Base-by-base conservation (phyloP, 23 red algal genomes). In the Agarophyton chilense region DNA sequence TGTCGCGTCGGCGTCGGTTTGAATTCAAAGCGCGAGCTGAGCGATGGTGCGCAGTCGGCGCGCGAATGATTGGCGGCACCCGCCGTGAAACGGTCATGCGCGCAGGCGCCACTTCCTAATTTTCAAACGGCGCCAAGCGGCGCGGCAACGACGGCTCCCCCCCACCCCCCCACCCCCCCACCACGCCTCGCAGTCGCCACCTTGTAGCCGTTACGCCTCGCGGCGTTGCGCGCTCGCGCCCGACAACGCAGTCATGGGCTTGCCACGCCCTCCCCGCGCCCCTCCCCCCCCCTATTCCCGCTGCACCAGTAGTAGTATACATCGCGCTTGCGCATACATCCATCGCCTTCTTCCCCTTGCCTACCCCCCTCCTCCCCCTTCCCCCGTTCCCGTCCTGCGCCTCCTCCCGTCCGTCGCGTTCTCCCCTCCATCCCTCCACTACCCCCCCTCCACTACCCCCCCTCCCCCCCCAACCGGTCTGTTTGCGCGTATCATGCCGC, bases 201-300 rank as follows among this genome's bases (percentile, higher is more conserved):
- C 56, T 13, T 62, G 10, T 72, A 72, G 65, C 65, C 68, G 68
- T 49, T 74, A 47, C 68, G 68, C 68, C 12, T 19, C 19, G 68
- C 24, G 13, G 16, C 68, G 56, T 8, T 12, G 44, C 44, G 44
- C 44, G 44, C 44, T n/a, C n/a, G n/a, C n/a, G n/a, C n/a, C n/a
- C n/a, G n/a, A n/a, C n/a, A n/a, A n/a, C n/a, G n/a, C n/a, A n/a
- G n/a, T n/a, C n/a, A n/a, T n/a, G n/a, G n/a, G n/a, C n/a, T n/a
- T n/a, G n/a, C n/a, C 50, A 53, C 56, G n/a, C 56, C 56, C 7
- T 61, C 56, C 6, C 56, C 56, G 26, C 56, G 19, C 28, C 9
- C 56, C 28, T n/a, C 56, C 28, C 56, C 56, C 44, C 7, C 44
- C 44, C 7, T 12, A 6, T 6, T 12, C 7, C 44, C 44, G 44